Percentiles rank a stretch among this genome's conserved stretches.
phyloP scores from a whole-genome alignment of 2,329 filamentous ascomycete genomes.

The Sarocladium brachiariae region DNA sequence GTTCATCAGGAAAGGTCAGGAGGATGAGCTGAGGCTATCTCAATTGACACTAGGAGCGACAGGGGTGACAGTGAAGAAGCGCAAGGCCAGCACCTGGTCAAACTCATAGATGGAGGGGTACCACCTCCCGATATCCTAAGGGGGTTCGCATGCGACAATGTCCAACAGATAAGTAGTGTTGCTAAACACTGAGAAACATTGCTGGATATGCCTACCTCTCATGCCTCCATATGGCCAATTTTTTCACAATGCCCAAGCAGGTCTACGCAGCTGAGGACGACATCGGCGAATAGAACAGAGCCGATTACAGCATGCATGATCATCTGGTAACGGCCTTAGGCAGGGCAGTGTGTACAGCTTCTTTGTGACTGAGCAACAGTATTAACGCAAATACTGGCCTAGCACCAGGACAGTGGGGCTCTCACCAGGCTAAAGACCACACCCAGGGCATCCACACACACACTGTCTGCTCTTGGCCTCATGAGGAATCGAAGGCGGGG shows the following conservation, averaged over 20 bases:
- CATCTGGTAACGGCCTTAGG: too few relatives aligned
- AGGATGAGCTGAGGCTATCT: background rate
- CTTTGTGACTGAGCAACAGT: constrained; percentile 5
- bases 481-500: background rate
- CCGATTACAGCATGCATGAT: background rate
- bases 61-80: background rate
- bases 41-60: background rate
- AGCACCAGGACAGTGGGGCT: background rate
- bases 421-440: background rate
- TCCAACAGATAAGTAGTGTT: background rate
- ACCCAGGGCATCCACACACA: background rate
- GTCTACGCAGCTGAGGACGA: background rate
- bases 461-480: background rate
- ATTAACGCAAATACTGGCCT: background rate
- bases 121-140: too few relatives aligned
- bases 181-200: background rate
- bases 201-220: too few relatives aligned
- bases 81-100: too few relatives aligned
- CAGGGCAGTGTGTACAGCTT: too few relatives aligned
- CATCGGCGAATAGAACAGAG: background rate
- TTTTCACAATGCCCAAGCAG: too few relatives aligned
- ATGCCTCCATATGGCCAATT: background rate
- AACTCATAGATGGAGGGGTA: too few relatives aligned
- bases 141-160: too few relatives aligned
- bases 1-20: too few relatives aligned